Percentiles rank a stretch among this genome's conserved stretches.
These are phyloP conservation scores for Neocatenulostroma microsporum DNA, from an alignment of 2,329 filamentous ascomycete species.

Conservation along the genomic window DNA sequence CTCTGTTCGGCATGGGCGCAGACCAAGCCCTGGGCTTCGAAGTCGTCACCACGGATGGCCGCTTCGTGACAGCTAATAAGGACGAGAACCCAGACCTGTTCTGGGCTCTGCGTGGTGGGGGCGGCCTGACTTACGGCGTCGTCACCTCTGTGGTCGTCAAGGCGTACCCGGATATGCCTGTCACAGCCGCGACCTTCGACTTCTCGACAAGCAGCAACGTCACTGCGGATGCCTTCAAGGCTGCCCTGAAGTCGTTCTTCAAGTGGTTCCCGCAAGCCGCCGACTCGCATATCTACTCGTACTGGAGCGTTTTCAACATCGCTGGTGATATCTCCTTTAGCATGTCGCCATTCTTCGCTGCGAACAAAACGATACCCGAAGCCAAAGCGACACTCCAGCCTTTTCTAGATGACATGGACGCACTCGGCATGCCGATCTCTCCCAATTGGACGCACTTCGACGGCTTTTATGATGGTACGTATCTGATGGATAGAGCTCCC, in stretches of 20 bases:
- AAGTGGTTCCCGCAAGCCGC: slow-evolving; percentile 20
- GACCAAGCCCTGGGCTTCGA: slow-evolving; percentile 17
- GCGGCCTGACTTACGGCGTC: slow-evolving; percentile 41
- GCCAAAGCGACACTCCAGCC: slow-evolving; percentile 17
- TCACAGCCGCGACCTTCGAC: slow-evolving; percentile 9
- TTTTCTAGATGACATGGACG: slow-evolving; percentile 4
- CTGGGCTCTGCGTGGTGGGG: slow-evolving; percentile 46
- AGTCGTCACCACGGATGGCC: slow-evolving; percentile 48
- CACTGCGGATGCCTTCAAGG: slow-evolving; percentile 19
- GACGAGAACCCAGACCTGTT: slow-evolving; percentile 43
- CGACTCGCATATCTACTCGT: slow-evolving; percentile 8
- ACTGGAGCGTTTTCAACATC: slow-evolving; percentile 8
- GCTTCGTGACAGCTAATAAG: slow-evolving; percentile 40
- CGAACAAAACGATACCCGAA: slow-evolving; percentile 12
- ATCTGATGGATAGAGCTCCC: too few species aligned
- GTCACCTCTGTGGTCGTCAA: slow-evolving; percentile 14
- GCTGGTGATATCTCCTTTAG: background rate
- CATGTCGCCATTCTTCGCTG: slow-evolving; percentile 28
- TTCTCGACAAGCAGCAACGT: slow-evolving; percentile 19
- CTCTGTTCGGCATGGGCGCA: slow-evolving; percentile 15
- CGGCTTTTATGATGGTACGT: slow-evolving; percentile 8
- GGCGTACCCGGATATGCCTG: slow-evolving; percentile 12
- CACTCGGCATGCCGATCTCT: slow-evolving; percentile 4
- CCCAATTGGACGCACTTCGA: slow-evolving; percentile 4
- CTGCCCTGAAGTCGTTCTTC: slow-evolving; percentile 24